Evolutionary conservation across 768 basidiomycete genomes (phyloP).

Genomic region (Tremella fuciformis): DNA sequence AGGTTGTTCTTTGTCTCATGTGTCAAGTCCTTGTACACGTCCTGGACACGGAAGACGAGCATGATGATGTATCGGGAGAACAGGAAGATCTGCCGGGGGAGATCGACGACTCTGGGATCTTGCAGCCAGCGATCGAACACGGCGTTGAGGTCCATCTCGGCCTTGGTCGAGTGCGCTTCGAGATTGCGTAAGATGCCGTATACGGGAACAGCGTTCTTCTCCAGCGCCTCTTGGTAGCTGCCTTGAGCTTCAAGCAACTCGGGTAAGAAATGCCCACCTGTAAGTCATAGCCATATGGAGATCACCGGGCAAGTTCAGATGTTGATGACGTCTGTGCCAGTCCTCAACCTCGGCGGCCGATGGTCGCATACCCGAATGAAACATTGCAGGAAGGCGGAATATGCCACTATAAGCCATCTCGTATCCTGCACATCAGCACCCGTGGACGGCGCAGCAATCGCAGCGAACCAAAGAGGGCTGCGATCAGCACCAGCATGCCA

Average conservation of each 20-base stretch:
- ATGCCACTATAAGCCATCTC: not conserved
- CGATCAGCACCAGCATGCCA: not conserved
- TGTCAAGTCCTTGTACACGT: no score
- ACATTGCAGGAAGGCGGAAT: constrained; percentile 16
- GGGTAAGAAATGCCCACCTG: constrained; percentile 7
- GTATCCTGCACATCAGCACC: not conserved
- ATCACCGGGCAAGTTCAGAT: constrained; percentile 12
- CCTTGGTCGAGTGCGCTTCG: not conserved
- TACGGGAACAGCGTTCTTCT: not conserved
- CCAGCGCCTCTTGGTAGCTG: not conserved
- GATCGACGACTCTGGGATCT: not conserved
- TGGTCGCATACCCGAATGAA: no score
- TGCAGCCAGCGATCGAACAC: not conserved
- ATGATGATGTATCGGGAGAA: no score
- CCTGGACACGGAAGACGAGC: no score
- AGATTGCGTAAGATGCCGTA: not conserved
- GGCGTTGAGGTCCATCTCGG: no score
- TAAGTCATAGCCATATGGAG: constrained; percentile 20
- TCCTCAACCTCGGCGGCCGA: constrained; percentile 9
- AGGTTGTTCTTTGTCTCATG: no score
- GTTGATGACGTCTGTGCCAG: constrained; percentile 17
- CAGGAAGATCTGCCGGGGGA: not conserved
- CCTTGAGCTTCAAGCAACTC: not conserved
- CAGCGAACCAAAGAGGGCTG: constrained; percentile 3
- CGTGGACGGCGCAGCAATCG: not conserved